Base-by-base conservation (phyloP, 345 rosid species). In the Arabidopsis thaliana region DNA sequence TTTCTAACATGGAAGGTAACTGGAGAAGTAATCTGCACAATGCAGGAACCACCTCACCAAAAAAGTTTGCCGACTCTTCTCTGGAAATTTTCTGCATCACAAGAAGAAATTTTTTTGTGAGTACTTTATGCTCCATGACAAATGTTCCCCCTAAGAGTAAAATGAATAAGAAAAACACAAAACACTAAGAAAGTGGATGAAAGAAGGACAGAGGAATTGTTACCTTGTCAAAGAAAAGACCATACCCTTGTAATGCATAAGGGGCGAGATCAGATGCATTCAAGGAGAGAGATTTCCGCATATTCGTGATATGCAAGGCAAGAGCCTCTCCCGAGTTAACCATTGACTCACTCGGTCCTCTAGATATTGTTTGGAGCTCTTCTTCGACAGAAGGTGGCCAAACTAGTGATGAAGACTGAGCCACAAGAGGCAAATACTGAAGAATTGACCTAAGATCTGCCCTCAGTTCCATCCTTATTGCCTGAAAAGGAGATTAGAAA, bases 211-310 rank as follows among this genome's bases (percentile, higher is more conserved):
- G 13, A 68, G 50, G 45, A 30, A n/a, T 7, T 1, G 22, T 61
- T 72, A 88, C 96, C 82, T 85, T 83, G 37, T 89, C 90, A 67
- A 93, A 91, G 87, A 80, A 89, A 71, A 80, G 81, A 23, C 83
- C 67, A 60, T 82, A 88, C 1, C 96, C 96, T 46, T 74, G 70
- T 14, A 58, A 59, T 10, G 88, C 63, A 56, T 23, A 74, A 59
- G 79, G 85, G 50, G 84, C 65, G 38, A 84, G 82, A 22, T 80
- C 46, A 28, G 77, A 78, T 52, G 74, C 75, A 24, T 69, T 72
- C 68, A 83, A 73, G 30, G 84, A 74, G 33, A 88, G 86, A 25
- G 88, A 80, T 55, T 30, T 57, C 61, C 87, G 78, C 69, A 89
- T 76, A 75, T 55, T 79, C 37, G 77, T 78, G 69, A 91, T 81